A percentile compares a stretch with the other conserved stretches of the same genome.
These are phyloP conservation scores for Secale cereale DNA, from an alignment of 176 grass and related monocot genomes.

Conservation along the genomic window DNA sequence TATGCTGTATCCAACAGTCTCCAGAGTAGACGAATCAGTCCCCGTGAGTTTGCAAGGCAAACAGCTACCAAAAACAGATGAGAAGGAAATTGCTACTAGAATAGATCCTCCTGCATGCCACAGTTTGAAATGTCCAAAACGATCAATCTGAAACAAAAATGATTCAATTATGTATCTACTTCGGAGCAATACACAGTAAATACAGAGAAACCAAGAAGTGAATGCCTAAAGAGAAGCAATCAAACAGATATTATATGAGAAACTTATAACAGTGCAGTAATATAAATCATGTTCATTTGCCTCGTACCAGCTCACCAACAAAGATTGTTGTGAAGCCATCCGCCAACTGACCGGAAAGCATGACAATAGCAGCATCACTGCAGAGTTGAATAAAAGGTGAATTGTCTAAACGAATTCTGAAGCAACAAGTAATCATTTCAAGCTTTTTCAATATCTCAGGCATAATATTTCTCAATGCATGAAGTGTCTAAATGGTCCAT, in stretches of 20 bases:
- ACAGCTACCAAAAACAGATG: slow-evolving; percentile 91
- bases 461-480: background rate
- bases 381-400: slow-evolving; percentile 35
- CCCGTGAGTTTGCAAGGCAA: slow-evolving; percentile 78
- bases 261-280: background rate
- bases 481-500: background rate
- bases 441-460: slow-evolving; percentile 4
- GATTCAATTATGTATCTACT: slow-evolving; percentile 12
- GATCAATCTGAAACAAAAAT: slow-evolving; percentile 70
- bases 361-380: slow-evolving; percentile 93
- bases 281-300: background rate
- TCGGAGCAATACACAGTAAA: slow-evolving; percentile 9
- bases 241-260: background rate
- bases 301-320: slow-evolving; percentile 83
- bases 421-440: background rate
- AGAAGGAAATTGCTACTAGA: slow-evolving; percentile 93
- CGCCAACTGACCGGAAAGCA: slow-evolving; percentile 96
- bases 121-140: slow-evolving; percentile 93
- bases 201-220: background rate
- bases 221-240: background rate
- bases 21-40: slow-evolving; percentile 51
- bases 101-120: slow-evolving; percentile 98
- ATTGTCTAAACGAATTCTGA: slow-evolving; percentile 4
- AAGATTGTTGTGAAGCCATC: slow-evolving; percentile 95
- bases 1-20: slow-evolving; percentile 93